Evolutionary conservation across 2,329 filamentous ascomycete species (phyloP), one percentile per base, ranked within the genome.

Genomic region (Chaetomium globosum): DNA sequence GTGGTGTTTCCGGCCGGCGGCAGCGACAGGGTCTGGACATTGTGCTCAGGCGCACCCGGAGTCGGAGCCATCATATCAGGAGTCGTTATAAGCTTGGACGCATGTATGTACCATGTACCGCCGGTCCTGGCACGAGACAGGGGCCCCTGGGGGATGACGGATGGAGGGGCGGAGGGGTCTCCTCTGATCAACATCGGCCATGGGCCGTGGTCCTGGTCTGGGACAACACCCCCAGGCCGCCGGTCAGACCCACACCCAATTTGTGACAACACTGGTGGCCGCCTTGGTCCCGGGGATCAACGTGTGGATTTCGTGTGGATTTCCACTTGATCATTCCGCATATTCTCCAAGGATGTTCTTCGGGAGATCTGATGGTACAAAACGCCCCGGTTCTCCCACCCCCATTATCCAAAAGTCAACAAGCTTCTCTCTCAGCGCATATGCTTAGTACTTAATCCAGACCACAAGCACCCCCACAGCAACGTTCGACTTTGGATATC

Each of bases 201-300:
- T 70, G 72, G 70, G 65, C 69, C 70, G 65, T 77, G 75, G 75
- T 79, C 77, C 76, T 79, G 77, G 72, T 74, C 76, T 77, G 74
- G 74, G 75, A 76, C 70, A 70, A 69, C 68, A 71, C 68, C 71
- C 70, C 69, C 68, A 62, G 67, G 65, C 67, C 72, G 69, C 69
- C 68, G 68, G 69, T 71, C 67, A 64, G 81, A 79, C 80, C 81
- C 81, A 83, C 81, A 77, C 76, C 77, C 77, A 82, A 81, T 82
- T 82, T 83, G 81, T 83, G 81, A 83, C 81, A 83, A 78, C 57
- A 81, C 77, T 76, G 68, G 67, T 78, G 76, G 77, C 74, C 76
- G 68, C 66, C 71, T 69, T 71, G 69, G 67, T 74, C 75, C 56
- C 79, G 78, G 77, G 80, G 80, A 81, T 82, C 77, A 76, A 73